Evolutionary conservation across 2,329 filamentous ascomycete species (phyloP), one percentile per base, ranked within the genome.

Genomic region (Colletotrichum lupini): DNA sequence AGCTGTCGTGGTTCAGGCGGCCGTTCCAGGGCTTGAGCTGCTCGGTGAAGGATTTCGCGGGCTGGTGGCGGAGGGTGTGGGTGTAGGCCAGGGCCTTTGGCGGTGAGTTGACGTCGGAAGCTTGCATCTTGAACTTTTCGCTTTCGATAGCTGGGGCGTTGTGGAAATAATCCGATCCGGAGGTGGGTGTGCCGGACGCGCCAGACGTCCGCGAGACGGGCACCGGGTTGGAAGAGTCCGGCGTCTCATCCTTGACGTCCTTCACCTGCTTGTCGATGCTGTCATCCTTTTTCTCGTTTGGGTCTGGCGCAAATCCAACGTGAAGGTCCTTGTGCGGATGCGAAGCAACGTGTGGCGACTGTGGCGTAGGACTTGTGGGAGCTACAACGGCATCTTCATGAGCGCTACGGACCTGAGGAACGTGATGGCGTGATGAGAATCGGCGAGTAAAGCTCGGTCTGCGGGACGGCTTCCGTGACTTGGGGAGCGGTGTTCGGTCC

Each of bases 21-120:
- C 96, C 95, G 77, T 95, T 92, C 85, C 89, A 97, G 0, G 93
- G 89, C 71, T 87, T 91, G 1, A 98, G 90, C 55, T 94, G 93
- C 78, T 97, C 91, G 0, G 84, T 71, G 76, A 95, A 98, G 0
- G 94, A 91, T 76, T 92, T 91, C 5, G 89, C 87, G 0, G 95
- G 93, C 26, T 88, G 88, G 8, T 90, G 83, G 46, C 92, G 91
- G 56, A 95, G 90, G 58, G 88, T 87, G 68, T 91, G 89, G 0
- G 94, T 97, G 82, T 98, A 98, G 3, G 83, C 80, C 11, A 61
- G 22, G 0, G 65, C 37, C 49, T 80, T 82, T 1, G 82, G 83
- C 3, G 80, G 80, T 0, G 74, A 75, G 4, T 75, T 78, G 6
- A 85, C 72, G 59, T 80, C 81, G 1, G 82, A 82, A 5, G 82